Percentiles rank a stretch among this genome's conserved stretches.
These are phyloP conservation scores for Naganishia albida DNA, from an alignment of 1,284 basidiomycete genomes.

Conservation along the genomic window DNA sequence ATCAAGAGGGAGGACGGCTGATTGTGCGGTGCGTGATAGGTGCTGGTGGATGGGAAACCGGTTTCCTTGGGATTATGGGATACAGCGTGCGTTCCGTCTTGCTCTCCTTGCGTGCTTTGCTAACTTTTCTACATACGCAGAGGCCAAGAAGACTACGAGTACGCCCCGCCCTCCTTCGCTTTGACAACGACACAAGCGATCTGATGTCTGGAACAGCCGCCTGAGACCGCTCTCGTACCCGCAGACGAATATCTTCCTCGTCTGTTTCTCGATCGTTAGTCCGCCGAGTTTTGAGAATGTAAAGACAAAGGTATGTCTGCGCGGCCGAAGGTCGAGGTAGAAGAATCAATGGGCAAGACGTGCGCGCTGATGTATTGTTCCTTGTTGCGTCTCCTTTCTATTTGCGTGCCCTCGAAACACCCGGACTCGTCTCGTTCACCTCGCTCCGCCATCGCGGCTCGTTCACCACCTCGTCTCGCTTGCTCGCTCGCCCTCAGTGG, in stretches of 20 bases:
- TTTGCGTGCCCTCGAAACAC: not conserved
- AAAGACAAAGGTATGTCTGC: slow-evolving; percentile 37
- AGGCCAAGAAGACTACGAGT: slow-evolving; percentile 80
- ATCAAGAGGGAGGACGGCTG: not conserved
- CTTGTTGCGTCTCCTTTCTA: too few relatives aligned
- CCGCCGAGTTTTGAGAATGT: slow-evolving; percentile 90
- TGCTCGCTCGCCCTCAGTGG: slow-evolving; percentile 15
- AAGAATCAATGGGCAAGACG: not conserved
- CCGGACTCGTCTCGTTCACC: not conserved
- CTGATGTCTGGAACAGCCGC: slow-evolving; percentile 63
- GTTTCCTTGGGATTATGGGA: slow-evolving; percentile 60
- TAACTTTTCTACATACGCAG: slow-evolving; percentile 66
- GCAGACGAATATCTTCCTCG: slow-evolving; percentile 98
- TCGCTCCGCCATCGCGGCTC: slow-evolving; percentile 60
- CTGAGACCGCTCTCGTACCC: slow-evolving; percentile 97
- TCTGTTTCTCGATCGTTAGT: slow-evolving; percentile 96
- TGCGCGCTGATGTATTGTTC: not conserved
- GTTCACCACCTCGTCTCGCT: slow-evolving; percentile 71
- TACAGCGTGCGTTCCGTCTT: slow-evolving; percentile 56
- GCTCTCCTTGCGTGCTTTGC: not conserved
- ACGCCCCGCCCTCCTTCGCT: slow-evolving; percentile 26
- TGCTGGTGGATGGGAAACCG: slow-evolving; percentile 98
- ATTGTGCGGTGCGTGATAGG: slow-evolving; percentile 58
- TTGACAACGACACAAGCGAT: not conserved
- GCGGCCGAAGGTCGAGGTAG: too few relatives aligned